These are phyloP conservation scores for Plantago ovata DNA, from an alignment of 257 asterid species.

Conservation along the genomic window DNA sequence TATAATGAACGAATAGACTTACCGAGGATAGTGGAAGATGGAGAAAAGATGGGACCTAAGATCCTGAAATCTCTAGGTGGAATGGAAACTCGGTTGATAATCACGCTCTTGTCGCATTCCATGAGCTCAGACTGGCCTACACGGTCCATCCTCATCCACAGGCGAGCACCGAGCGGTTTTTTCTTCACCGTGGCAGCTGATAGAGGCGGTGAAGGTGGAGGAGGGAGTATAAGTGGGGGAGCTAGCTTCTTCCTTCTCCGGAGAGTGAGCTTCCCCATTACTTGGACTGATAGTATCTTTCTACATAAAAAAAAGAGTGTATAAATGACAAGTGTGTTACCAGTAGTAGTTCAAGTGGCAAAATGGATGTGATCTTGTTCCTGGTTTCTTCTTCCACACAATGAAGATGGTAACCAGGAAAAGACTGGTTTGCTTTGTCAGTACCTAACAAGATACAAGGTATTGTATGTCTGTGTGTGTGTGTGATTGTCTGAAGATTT, in stretches of 20 bases:
- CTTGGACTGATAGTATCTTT: too few relatives aligned
- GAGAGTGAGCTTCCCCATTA: slow-evolving; percentile 42
- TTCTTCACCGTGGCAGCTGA: slow-evolving; percentile 41
- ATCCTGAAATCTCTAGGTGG: slow-evolving; percentile 95
- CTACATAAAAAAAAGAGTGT: too few relatives aligned
- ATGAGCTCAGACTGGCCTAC: slow-evolving; percentile 83
- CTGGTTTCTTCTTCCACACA: too few relatives aligned
- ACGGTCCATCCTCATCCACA: slow-evolving; percentile 97
- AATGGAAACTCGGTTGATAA: slow-evolving; percentile 73
- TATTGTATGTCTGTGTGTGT: too few relatives aligned
- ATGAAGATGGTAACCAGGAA: too few relatives aligned
- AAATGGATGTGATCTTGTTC: too few relatives aligned
- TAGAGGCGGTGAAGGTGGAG: slow-evolving; percentile 30
- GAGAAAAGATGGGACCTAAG: slow-evolving; percentile 91
- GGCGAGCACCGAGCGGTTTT: slow-evolving; percentile 67
- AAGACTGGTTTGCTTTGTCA: too few relatives aligned
- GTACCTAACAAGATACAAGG: too few relatives aligned
- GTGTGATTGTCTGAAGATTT: too few relatives aligned
- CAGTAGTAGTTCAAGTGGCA: too few relatives aligned
- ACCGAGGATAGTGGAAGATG: slow-evolving; percentile 97
- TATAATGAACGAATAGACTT: neutral
- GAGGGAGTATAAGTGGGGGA: slow-evolving; percentile 37
- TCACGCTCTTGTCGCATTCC: slow-evolving; percentile 80
- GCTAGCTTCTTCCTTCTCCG: slow-evolving; percentile 60
- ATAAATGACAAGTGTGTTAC: too few relatives aligned